Evolutionary conservation across 192 early-diverging fungal species (phyloP).

Genomic region (Gryganskiella cystojenkinii): DNA sequence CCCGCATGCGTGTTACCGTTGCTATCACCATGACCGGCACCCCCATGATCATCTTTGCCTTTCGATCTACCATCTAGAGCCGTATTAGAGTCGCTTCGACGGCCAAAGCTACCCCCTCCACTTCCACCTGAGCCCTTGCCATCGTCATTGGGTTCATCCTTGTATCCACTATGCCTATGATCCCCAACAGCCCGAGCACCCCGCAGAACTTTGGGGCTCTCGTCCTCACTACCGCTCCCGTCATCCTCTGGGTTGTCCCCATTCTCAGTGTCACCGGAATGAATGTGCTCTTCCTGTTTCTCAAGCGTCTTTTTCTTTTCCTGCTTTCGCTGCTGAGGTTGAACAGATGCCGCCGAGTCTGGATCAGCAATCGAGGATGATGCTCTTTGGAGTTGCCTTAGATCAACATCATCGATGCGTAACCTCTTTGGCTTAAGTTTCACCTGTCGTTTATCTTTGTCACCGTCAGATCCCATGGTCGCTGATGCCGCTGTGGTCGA

Average conservation of each 20-base stretch:
- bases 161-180: too few species aligned
- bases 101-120: too few species aligned
- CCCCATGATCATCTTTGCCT: background rate
- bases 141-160: too few species aligned
- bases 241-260: constrained; percentile 10
- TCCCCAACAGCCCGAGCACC: too few species aligned
- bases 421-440: background rate
- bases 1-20: background rate
- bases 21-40: background rate
- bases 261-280: background rate
- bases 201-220: too few species aligned
- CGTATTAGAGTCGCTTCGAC: too few species aligned
- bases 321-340: background rate
- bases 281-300: background rate
- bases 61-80: too few species aligned
- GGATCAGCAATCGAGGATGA: background rate
- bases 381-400: background rate
- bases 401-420: background rate
- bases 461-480: background rate
- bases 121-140: too few species aligned
- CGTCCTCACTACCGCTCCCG: constrained; percentile 35
- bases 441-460: too few species aligned
- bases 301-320: background rate
- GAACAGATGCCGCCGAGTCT: background rate
- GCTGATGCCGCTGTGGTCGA: background rate